These are phyloP conservation scores for Tinospora cordifolia DNA, from an alignment of 164 flowering plant species.

Conservation along the genomic window DNA sequence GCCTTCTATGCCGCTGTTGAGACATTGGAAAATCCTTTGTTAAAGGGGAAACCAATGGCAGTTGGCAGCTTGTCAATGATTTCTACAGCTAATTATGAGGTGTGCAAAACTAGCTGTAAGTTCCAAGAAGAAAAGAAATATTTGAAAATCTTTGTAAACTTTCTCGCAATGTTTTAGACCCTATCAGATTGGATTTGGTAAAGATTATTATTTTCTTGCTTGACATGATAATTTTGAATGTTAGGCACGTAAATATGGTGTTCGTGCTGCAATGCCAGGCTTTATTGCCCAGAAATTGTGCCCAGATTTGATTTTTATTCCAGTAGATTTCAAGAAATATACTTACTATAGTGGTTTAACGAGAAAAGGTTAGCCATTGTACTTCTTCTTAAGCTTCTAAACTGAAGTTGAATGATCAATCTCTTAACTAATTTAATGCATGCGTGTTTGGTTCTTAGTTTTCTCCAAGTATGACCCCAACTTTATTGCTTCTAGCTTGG, in stretches of 20 bases:
- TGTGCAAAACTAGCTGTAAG: slow-evolving; percentile 24
- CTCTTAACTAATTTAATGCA: slow-evolving; percentile 45
- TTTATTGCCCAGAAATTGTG: slow-evolving; percentile 93
- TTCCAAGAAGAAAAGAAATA: slow-evolving; percentile 2
- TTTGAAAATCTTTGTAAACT: neutral
- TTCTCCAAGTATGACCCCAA: slow-evolving; percentile 73
- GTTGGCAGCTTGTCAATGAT: slow-evolving; percentile 98
- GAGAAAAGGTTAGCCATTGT: slow-evolving; percentile 56
- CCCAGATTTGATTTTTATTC: slow-evolving; percentile 83
- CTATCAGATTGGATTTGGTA: neutral
- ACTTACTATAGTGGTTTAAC: slow-evolving; percentile 74
- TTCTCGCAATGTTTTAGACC: neutral
- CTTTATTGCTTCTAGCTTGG: slow-evolving; percentile 83
- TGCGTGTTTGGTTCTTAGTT: slow-evolving; percentile 32
- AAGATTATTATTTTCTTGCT: neutral
- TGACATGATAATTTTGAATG: neutral
- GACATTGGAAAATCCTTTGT: slow-evolving; percentile 65
- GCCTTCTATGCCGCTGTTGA: slow-evolving; percentile 99
- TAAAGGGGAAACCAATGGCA: slow-evolving; percentile 89
- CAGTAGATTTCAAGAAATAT: slow-evolving; percentile 76
- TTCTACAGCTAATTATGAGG: slow-evolving; percentile 98
- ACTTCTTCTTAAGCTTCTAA: neutral
- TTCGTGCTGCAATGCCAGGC: slow-evolving; percentile 99
- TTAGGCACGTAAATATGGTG: slow-evolving; percentile 89
- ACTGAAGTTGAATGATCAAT: neutral